A percentile compares a stretch with the other conserved stretches of the same genome.
Evolutionary conservation across 805 yeast genomes (phyloP).

Genomic region (Candida khao-thaluensis): DNA sequence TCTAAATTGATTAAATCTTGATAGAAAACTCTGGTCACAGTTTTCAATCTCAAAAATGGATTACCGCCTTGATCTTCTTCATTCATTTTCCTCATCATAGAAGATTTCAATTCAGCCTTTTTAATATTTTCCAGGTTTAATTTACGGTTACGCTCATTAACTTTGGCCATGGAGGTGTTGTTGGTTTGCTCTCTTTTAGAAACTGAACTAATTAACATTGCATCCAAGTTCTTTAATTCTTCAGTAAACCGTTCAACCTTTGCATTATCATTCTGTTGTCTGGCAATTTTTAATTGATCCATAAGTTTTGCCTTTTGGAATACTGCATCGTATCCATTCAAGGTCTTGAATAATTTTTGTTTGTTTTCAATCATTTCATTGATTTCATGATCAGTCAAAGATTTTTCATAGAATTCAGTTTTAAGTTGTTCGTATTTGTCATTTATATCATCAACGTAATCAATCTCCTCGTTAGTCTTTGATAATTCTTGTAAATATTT

Average conservation of each 20-base stretch:
- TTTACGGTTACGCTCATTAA: slow-evolving; percentile 82
- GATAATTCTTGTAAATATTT: slow-evolving; percentile 62
- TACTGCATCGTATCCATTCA: slow-evolving; percentile 58
- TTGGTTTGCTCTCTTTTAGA: slow-evolving; percentile 35
- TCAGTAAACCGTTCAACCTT: slow-evolving; percentile 27
- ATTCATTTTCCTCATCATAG: slow-evolving; percentile 47
- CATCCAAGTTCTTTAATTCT: slow-evolving; percentile 45
- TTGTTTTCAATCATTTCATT: slow-evolving; percentile 76
- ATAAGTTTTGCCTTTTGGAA: slow-evolving; percentile 66
- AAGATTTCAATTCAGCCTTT: slow-evolving; percentile 70
- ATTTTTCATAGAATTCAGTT: slow-evolving; percentile 58
- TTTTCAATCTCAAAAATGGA: slow-evolving; percentile 88
- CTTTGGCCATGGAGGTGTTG: slow-evolving; percentile 58
- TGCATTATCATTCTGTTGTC: slow-evolving; percentile 49
- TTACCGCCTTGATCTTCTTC: slow-evolving; percentile 50
- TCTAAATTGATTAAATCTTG: slow-evolving; percentile 54
- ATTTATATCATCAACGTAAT: slow-evolving; percentile 62
- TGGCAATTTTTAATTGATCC: slow-evolving; percentile 75
- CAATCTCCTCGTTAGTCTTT: slow-evolving; percentile 56
- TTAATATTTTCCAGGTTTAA: slow-evolving; percentile 75
- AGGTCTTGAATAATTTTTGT: slow-evolving; percentile 51
- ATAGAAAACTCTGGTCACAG: slow-evolving; percentile 83
- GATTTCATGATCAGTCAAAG: slow-evolving; percentile 69
- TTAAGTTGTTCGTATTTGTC: slow-evolving; percentile 59
- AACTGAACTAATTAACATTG: slow-evolving; percentile 43